These are phyloP conservation scores for Brettanomyces sp. DNA, from an alignment of 805 yeast species.

Conservation along the genomic window DNA sequence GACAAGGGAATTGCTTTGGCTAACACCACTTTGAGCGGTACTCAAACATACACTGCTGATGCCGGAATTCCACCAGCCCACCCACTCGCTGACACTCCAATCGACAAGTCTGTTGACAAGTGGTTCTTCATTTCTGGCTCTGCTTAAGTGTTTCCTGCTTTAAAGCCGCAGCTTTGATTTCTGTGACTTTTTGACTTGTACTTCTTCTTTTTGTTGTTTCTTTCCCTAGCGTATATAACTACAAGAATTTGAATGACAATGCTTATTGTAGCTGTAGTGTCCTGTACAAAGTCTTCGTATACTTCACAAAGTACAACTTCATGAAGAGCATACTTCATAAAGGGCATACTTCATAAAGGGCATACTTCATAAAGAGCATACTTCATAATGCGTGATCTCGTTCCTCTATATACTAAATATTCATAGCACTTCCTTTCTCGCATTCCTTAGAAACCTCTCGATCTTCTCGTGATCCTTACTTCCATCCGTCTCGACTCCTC, in stretches of 20 bases:
- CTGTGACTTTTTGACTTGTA: neutral
- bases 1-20: slow-evolving; percentile 63
- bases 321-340: too few species aligned
- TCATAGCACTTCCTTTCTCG: slow-evolving; percentile 19
- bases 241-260: neutral
- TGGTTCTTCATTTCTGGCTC: slow-evolving; percentile 96
- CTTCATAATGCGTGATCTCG: too few species aligned
- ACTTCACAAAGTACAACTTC: too few species aligned
- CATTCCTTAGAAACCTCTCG: slow-evolving; percentile 44
- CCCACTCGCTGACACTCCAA: slow-evolving; percentile 79
- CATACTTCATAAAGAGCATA: neutral
- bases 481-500: slow-evolving; percentile 85
- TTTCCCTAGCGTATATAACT: neutral
- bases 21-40: slow-evolving; percentile 58
- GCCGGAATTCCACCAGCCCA: slow-evolving; percentile 59
- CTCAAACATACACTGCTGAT: slow-evolving; percentile 44
- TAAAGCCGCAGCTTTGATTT: neutral
- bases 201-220: neutral
- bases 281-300: too few species aligned
- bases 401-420: neutral
- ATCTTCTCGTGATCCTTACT: slow-evolving; percentile 63
- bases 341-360: neutral
- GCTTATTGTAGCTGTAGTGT: neutral
- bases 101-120: slow-evolving; percentile 93
- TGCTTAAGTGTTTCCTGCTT: slow-evolving; percentile 21